Base-by-base conservation (phyloP, 768 basidiomycete species). In the Tubosaeta sp. region DNA sequence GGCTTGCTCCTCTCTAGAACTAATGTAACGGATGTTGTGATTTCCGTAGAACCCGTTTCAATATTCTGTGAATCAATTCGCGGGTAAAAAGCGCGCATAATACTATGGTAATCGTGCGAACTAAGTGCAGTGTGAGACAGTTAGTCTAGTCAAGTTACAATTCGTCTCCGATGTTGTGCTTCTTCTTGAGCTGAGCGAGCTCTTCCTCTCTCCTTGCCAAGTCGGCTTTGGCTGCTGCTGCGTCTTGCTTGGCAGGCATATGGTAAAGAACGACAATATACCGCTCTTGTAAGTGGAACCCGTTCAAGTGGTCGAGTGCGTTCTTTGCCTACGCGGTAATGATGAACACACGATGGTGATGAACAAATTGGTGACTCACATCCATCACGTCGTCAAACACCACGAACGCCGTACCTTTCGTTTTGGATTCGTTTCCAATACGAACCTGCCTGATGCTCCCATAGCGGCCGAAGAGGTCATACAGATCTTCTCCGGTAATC, bases 211-310 rank as follows among this genome's bases (percentile, higher is more conserved):
- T 76, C 59, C 83, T 82, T 13, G 91, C 90, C 46, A 98, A 72
- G 59, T 98, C 95, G 19, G 91, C 90, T 65, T 96, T 96, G 13
- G 88, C 87, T 7, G 91, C 87, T 1, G 92, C 91, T 2, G 92
- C 92, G 61, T 94, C 92, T 63, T 94, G 92, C 69, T 94, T 91
- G n/a, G 92, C 86, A 32, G 94, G 92, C 86, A 97, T 95, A 66
- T 98, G 94, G 64, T 95, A 98, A 25, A 97, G 74, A 9, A 98
- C 95, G 51, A 99, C 95, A 47, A 99, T 95, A 71, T 98, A 99
- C 22, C 95, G 87, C 70, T 96, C 95, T 73, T 94, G 93, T 52
- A 99, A 69, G 73, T 99, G 95, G 74, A 99, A 99, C 40, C 95
- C 95, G 60, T 98, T 98, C 64, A 98, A 70, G 69, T 96, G 94